These are phyloP conservation scores for Cladosporium sp. DNA, from an alignment of 2,329 filamentous ascomycete species.

Conservation along the genomic window DNA sequence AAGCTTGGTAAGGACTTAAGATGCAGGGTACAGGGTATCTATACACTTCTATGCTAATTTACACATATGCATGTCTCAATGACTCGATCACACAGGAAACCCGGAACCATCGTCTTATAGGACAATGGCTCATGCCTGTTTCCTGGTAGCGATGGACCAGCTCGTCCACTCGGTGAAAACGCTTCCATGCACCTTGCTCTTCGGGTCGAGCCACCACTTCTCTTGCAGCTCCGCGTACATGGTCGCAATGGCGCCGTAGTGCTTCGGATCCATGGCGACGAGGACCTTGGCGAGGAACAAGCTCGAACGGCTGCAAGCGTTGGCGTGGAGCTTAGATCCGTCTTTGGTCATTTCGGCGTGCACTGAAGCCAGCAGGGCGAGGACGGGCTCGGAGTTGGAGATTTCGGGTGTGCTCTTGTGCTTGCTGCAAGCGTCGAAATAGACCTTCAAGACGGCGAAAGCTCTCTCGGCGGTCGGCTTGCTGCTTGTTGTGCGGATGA, in stretches of 20 bases:
- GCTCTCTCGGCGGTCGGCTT: slow-evolving; percentile 73
- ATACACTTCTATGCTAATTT: neutral
- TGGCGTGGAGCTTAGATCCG: slow-evolving; percentile 65
- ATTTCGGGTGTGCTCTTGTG: slow-evolving; percentile 35
- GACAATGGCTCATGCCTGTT: slow-evolving; percentile 11
- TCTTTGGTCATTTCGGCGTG: slow-evolving; percentile 65
- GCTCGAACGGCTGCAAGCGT: slow-evolving; percentile 69
- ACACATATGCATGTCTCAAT: neutral
- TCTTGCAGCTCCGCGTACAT: slow-evolving; percentile 42
- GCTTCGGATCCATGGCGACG: slow-evolving; percentile 43
- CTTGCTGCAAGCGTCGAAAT: slow-evolving; percentile 60
- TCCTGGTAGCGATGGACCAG: slow-evolving; percentile 35
- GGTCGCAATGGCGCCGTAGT: slow-evolving; percentile 36
- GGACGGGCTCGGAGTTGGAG: slow-evolving; percentile 35
- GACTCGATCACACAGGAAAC: neutral
- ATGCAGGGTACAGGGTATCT: neutral
- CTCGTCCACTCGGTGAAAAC: slow-evolving; percentile 47
- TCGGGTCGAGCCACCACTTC: slow-evolving; percentile 40
- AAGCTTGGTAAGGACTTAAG: neutral
- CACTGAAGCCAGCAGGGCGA: slow-evolving; percentile 60
- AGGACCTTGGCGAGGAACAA: slow-evolving; percentile 63
- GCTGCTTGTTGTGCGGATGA: slow-evolving; percentile 71
- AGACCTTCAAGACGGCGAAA: slow-evolving; percentile 65
- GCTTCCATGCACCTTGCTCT: slow-evolving; percentile 38
- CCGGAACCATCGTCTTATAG: neutral